Conservation (phyloP, 1,139 yeast genomes). For the Candida glucosophila region DNA sequence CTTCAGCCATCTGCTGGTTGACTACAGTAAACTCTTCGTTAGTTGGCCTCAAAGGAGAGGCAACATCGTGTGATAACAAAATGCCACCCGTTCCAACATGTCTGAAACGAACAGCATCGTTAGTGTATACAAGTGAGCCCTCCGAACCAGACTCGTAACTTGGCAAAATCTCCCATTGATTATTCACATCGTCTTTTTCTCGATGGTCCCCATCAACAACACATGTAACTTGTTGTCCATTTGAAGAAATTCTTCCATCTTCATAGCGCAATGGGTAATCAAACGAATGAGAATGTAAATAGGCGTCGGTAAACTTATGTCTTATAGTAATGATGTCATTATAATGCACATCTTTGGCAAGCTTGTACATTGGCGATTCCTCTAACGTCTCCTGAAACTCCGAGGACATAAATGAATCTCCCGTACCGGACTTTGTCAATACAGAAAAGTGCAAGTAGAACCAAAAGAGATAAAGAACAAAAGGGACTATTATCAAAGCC, state of each 20-base stretch:
- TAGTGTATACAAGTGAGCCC: constrained; percentile 29
- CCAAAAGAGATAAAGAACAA: constrained; percentile 80
- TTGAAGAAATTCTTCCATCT: constrained; percentile 92
- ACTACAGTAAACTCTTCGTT: constrained; percentile 87
- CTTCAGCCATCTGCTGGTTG: constrained; percentile 51
- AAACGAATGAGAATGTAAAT: constrained; percentile 71
- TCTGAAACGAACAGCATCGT: constrained; percentile 68
- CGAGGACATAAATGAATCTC: constrained; percentile 87
- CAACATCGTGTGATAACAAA: constrained; percentile 89
- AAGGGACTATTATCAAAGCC: constrained; percentile 72
- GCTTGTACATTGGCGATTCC: constrained; percentile 70
- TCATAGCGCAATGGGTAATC: constrained; percentile 86
- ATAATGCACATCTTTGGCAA: constrained; percentile 65
- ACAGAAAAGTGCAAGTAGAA: constrained; percentile 85
- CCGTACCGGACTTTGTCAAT: constrained; percentile 84
- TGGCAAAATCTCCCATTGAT: constrained; percentile 86
- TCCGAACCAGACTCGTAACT: constrained; percentile 28
- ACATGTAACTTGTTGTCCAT: constrained; percentile 92
- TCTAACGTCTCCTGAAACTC: constrained; percentile 87
- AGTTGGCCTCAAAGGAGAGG: constrained; percentile 86
- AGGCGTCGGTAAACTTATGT: constrained; percentile 68
- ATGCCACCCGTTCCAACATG: constrained; percentile 77
- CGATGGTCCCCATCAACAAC: constrained; percentile 24
- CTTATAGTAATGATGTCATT: constrained; percentile 68
- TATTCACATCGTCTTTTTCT: constrained; percentile 46